Percentiles rank a stretch among this genome's conserved stretches.
phyloP scores from a whole-genome alignment of 148 eudicot genomes.

The Rhododendron mucronatum region DNA sequence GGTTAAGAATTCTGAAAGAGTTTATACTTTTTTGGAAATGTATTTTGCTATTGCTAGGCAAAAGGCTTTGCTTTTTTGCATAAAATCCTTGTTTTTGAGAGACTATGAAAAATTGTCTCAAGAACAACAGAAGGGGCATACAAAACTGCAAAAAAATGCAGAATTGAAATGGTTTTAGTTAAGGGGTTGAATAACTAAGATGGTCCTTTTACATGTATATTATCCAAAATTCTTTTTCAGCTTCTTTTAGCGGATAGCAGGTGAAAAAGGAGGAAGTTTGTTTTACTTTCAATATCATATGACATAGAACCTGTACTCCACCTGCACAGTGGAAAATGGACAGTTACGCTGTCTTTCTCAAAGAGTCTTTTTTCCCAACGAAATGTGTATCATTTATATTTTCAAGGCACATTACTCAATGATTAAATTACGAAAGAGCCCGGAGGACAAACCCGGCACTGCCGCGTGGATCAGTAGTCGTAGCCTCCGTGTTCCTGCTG shows the following conservation, averaged over 20 bases:
- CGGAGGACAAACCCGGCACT: constrained; percentile 42
- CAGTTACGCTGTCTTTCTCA: constrained; percentile 45
- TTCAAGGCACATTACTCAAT: not conserved
- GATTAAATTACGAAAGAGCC: not conserved
- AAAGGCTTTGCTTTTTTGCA: not conserved
- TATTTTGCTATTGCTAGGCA: not conserved
- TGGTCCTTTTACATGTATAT: not conserved
- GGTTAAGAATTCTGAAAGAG: not conserved
- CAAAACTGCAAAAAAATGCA: not conserved
- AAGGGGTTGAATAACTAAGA: constrained; percentile 10
- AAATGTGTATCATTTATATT: not conserved
- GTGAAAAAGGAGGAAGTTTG: constrained; percentile 15
- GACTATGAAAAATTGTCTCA: not conserved
- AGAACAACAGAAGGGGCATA: not conserved
- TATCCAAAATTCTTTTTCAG: constrained; percentile 8
- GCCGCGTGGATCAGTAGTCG: constrained; percentile 11
- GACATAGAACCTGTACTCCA: constrained; percentile 81
- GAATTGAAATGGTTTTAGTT: not conserved
- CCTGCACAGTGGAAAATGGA: constrained; percentile 96
- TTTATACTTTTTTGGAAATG: not conserved
- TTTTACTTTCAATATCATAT: constrained; percentile 40
- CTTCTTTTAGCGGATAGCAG: constrained; percentile 20
- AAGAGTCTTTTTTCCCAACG: constrained; percentile 6
- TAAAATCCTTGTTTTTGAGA: not conserved
- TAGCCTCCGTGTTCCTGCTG: constrained; percentile 21